Conservation (phyloP, 139 green algal genomes). For the Nannochloris sp. region DNA sequence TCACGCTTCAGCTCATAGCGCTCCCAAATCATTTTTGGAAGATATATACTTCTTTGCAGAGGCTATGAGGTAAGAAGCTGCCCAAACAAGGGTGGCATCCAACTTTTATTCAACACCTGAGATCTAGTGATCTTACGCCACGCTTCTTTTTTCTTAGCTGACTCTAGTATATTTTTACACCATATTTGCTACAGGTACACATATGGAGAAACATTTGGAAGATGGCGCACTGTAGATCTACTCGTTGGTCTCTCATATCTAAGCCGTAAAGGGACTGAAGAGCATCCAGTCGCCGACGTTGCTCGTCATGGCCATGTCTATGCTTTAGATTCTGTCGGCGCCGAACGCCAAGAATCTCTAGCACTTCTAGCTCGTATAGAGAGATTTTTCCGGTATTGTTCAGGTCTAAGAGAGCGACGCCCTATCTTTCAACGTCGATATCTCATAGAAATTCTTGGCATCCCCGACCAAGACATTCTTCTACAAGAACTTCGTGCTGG, state of each 20-base stretch:
- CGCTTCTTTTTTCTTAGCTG: neutral
- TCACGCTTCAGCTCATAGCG: constrained; percentile 19
- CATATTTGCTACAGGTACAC: constrained; percentile 39
- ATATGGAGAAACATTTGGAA: constrained; percentile 63
- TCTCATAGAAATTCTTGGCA: constrained; percentile 36
- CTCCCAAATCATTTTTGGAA: constrained; percentile 62
- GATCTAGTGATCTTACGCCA: no score
- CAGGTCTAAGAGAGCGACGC: constrained; percentile 48
- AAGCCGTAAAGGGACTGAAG: constrained; percentile 21
- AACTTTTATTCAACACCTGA: no score
- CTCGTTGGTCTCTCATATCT: constrained; percentile 79
- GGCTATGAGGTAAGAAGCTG: constrained; percentile 41
- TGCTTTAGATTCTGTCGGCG: neutral
- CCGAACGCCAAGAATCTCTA: constrained; percentile 20
- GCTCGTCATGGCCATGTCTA: constrained; percentile 22
- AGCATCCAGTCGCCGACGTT: constrained; percentile 58
- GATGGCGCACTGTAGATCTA: constrained; percentile 73
- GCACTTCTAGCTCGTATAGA: constrained; percentile 42
- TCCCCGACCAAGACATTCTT: constrained; percentile 48
- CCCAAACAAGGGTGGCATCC: neutral
- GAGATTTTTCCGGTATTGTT: constrained; percentile 68
- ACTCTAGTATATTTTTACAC: no score
- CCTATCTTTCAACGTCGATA: constrained; percentile 36
- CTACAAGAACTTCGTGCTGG: constrained; percentile 53
- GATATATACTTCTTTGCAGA: constrained; percentile 69